phyloP scores from a whole-genome alignment of 371 early-diverging fungal genomes.

The Mucor circinelloides region DNA sequence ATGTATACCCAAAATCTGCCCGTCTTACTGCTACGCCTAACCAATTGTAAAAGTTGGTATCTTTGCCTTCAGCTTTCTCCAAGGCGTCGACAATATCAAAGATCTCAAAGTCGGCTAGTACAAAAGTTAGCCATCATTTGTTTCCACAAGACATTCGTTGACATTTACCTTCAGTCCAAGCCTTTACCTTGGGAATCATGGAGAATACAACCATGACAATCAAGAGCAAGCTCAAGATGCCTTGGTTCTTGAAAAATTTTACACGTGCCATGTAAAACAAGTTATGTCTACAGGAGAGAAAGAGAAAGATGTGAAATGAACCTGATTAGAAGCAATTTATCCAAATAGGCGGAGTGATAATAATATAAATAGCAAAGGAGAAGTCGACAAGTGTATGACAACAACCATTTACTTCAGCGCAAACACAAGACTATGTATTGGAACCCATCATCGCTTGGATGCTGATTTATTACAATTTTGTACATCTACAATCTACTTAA shows the following conservation, averaged over 20 bases:
- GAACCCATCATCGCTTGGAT: too few relatives aligned
- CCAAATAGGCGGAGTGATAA: not conserved
- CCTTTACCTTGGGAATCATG: conserved; percentile 32
- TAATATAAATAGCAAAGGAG: not conserved
- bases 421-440: too few relatives aligned
- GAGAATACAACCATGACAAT: conserved; percentile 19
- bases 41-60: conserved; percentile 63
- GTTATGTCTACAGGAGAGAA: not conserved
- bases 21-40: conserved; percentile 52
- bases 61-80: conserved; percentile 68
- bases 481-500: not conserved
- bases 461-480: not conserved
- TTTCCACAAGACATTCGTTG: not conserved
- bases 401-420: too few relatives aligned
- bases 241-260: conserved; percentile 6
- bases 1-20: not conserved
- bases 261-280: conserved; percentile 20
- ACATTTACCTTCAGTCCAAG: conserved; percentile 34
- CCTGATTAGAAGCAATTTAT: not conserved
- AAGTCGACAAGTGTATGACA: not conserved
- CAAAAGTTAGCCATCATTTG: not conserved
- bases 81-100: conserved; percentile 84
- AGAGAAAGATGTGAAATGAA: not conserved
- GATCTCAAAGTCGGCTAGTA: conserved; percentile 74
- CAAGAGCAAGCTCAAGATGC: conserved; percentile 22